These are phyloP conservation scores for Urtica urens DNA, from an alignment of 306 rosid species.

Conservation along the genomic window DNA sequence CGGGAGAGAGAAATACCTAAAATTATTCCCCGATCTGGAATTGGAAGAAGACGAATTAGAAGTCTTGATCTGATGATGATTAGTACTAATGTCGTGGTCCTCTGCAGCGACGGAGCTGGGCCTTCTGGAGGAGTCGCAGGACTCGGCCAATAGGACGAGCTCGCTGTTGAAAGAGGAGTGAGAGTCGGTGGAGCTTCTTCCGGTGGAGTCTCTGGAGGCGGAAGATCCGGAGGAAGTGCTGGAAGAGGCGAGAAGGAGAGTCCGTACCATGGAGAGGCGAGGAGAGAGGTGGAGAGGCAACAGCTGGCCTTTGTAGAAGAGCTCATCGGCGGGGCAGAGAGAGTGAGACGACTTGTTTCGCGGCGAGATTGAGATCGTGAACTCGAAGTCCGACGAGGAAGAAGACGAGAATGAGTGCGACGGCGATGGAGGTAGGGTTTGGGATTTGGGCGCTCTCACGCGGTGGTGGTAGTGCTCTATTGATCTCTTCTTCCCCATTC, in stretches of 20 bases:
- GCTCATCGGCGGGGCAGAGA: constrained; percentile 83
- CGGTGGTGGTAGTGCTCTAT: constrained; percentile 5
- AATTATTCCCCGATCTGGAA: constrained; percentile 10
- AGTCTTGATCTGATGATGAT: constrained; percentile 27
- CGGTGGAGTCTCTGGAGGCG: constrained; percentile 27
- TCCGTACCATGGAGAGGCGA: constrained; percentile 70
- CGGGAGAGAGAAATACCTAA: constrained; percentile 44
- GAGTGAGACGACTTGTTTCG: constrained; percentile 59
- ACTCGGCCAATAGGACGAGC: constrained; percentile 30
- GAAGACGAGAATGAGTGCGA: constrained; percentile 67
- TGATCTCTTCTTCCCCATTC: constrained; percentile 33
- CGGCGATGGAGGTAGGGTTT: constrained; percentile 69
- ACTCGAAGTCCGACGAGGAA: constrained; percentile 78
- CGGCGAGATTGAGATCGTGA: constrained; percentile 52
- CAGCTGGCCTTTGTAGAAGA: constrained; percentile 85
- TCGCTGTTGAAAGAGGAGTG: constrained; percentile 48
- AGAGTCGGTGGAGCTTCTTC: constrained; percentile 65
- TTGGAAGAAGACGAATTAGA: too few relatives aligned
- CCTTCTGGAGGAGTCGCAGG: constrained; percentile 54
- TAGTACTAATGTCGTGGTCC: constrained; percentile 14
- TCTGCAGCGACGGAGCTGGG: constrained; percentile 63
- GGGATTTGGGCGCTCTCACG: constrained; percentile 27
- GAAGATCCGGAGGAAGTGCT: constrained; percentile 38
- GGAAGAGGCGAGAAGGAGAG: constrained; percentile 48
- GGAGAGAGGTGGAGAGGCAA: constrained; percentile 76